phyloP scores from a whole-genome alignment of 1,284 basidiomycete species.

The Marasmius fiardii region DNA sequence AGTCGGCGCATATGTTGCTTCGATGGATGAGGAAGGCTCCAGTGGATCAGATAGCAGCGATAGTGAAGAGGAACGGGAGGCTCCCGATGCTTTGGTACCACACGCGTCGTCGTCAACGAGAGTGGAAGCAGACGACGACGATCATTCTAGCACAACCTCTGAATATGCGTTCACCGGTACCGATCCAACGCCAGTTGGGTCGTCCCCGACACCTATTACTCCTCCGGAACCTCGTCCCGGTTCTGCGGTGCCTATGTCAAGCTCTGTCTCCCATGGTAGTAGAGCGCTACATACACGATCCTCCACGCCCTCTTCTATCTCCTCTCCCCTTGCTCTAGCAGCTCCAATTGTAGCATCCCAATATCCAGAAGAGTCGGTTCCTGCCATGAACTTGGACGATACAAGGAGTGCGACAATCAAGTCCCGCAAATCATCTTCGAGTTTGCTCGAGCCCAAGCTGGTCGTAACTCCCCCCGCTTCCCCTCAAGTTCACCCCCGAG shows the following conservation, averaged over 20 bases:
- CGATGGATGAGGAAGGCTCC: slow-evolving; percentile 51
- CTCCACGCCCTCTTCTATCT: slow-evolving; percentile 80
- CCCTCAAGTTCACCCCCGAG: slow-evolving; percentile 61
- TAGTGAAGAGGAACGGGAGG: slow-evolving; percentile 27
- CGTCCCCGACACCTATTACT: slow-evolving; percentile 51
- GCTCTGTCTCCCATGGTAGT: slow-evolving; percentile 32
- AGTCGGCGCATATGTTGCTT: slow-evolving; percentile 68
- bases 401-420: slow-evolving; percentile 36
- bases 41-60: slow-evolving; percentile 32
- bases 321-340: slow-evolving; percentile 77
- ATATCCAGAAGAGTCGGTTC: slow-evolving; percentile 51
- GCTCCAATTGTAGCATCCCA: slow-evolving; percentile 75
- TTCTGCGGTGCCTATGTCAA: slow-evolving; percentile 25
- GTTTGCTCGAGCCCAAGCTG: slow-evolving; percentile 64
- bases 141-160: slow-evolving; percentile 59
- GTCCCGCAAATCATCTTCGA: slow-evolving; percentile 60
- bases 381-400: slow-evolving; percentile 63
- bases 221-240: slow-evolving; percentile 25
- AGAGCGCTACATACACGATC: slow-evolving; percentile 68
- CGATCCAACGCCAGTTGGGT: slow-evolving; percentile 67
- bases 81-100: slow-evolving; percentile 22
- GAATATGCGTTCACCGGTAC: slow-evolving; percentile 57
- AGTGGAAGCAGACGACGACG: slow-evolving; percentile 34
- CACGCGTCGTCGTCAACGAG: neutral
- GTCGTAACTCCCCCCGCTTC: slow-evolving; percentile 73